Evolutionary conservation across 306 rosid species (phyloP), one percentile per base, ranked within the genome.

Genomic region (Medicago ruthenica): DNA sequence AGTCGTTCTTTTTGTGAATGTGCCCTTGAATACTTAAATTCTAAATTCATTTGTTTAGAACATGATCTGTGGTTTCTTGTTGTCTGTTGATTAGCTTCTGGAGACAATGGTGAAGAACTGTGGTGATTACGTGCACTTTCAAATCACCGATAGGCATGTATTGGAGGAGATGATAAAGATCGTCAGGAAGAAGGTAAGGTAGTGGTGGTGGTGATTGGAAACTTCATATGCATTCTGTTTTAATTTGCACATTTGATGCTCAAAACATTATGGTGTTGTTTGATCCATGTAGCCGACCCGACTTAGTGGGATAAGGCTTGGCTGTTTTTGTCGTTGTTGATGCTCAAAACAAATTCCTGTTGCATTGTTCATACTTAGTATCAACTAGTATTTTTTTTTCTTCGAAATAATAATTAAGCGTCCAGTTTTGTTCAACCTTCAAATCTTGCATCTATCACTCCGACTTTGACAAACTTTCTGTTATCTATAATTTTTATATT

Each of bases 41-140:
- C 71, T 42, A 18, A 54, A 9, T 41, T 65, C 2, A 27, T 63
- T 45, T 41, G 10, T 83, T 14, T 65, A 55, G 60, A 50, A 27
- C 58, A 81, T 76, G 75, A 84, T 81, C 84, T 57, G 66, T 72
- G 76, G 73, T 76, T 68, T 82, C 73, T 76, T 39, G 41, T 80
- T 72, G 70, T 70, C 31, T 61, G 9, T 58, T 66, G 73, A 74
- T 84, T 82, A 96, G 99, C 98, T 96, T 39, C 81, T 96, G 81
- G 99, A 96, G 84, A 96, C 99, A 34, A 90, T 96, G 99, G 99
- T 96, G 81, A 96, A 96, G 93, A 96, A 96, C 80, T 96, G 98
- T 75, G 99, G 99, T 83, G 98, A 96, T 39, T 80, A 76, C 74
- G 87, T 90, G 77, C 99, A 96, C 84, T 87, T 84, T 71, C 99